Percentiles rank a stretch among this genome's conserved stretches.
These are phyloP conservation scores for Teratosphaeria viscida DNA, from an alignment of 2,329 filamentous ascomycete genomes.

Conservation along the genomic window DNA sequence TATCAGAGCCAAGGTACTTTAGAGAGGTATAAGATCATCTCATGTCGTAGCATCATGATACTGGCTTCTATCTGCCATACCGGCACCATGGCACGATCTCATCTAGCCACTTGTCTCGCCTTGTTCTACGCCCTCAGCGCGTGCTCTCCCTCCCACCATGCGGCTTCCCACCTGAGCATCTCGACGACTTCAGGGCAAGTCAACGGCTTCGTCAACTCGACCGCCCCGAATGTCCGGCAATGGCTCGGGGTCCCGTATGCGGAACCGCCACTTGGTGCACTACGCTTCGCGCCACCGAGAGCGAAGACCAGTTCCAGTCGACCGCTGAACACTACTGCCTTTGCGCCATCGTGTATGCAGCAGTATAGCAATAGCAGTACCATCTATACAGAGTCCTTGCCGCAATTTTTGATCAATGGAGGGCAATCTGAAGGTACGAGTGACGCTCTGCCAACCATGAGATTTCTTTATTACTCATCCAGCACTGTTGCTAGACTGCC, in stretches of 20 bases:
- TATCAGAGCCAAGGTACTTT: not conserved
- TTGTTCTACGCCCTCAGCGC: not conserved
- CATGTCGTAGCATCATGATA: not conserved
- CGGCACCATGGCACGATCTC: not conserved
- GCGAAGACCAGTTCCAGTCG: not conserved
- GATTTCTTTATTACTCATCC: slow-evolving; percentile 1
- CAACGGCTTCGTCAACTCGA: not conserved
- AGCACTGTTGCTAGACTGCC: slow-evolving; percentile 2
- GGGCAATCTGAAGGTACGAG: not conserved
- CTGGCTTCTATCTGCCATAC: not conserved
- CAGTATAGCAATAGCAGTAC: not conserved
- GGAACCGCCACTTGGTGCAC: slow-evolving; percentile 40
- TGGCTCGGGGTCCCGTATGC: slow-evolving; percentile 48
- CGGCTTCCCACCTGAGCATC: not conserved
- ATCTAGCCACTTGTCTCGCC: not conserved
- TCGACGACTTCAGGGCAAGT: not conserved
- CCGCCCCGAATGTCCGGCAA: slow-evolving; percentile 7
- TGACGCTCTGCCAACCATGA: not conserved
- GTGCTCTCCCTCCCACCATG: not conserved
- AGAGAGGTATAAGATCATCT: not conserved
- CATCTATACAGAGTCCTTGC: not conserved
- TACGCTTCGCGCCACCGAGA: slow-evolving; percentile 36
- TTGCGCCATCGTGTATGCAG: not conserved
- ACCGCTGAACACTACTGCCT: not conserved
- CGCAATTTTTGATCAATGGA: not conserved